These are phyloP conservation scores for Phytophthora fragariaefolia DNA, from an alignment of 352 stramenopile species.

Conservation along the genomic window DNA sequence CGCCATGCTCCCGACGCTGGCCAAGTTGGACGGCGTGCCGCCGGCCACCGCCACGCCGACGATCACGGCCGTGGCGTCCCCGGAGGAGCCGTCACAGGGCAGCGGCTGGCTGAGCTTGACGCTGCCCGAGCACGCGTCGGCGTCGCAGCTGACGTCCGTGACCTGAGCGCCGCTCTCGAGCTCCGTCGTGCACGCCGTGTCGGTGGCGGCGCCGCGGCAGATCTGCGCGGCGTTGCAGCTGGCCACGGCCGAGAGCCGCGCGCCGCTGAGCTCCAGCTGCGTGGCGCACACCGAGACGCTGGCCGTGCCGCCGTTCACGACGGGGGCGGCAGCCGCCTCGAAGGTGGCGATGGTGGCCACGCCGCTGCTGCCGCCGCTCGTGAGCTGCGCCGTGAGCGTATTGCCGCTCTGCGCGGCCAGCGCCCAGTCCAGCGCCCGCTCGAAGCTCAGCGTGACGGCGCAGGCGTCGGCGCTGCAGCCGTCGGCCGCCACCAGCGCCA, in stretches of 20 bases:
- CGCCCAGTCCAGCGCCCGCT: conserved; percentile 70
- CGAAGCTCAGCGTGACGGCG: conserved; percentile 57
- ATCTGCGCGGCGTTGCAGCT: conserved; percentile 68
- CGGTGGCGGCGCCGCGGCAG: conserved; percentile 52
- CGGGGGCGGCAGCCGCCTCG: conserved; percentile 39
- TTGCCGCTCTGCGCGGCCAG: conserved; percentile 60
- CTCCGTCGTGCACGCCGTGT: conserved; percentile 54
- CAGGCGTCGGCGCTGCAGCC: conserved; percentile 53
- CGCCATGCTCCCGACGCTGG: conserved; percentile 51
- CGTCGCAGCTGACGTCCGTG: conserved; percentile 47
- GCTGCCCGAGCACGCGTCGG: conserved; percentile 57
- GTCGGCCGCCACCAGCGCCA: conserved; percentile 43
- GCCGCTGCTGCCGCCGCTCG: conserved; percentile 42
- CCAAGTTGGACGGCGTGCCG: conserved; percentile 54
- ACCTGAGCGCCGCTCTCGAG: conserved; percentile 45
- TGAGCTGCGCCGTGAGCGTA: conserved; percentile 61
- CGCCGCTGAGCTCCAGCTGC: conserved; percentile 50
- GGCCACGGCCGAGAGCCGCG: conserved; percentile 54
- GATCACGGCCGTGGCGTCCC: conserved; percentile 48
- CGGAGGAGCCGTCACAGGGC: conserved; percentile 49
- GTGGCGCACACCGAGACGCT: conserved; percentile 61
- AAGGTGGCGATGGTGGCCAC: conserved; percentile 57
- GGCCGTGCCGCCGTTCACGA: conserved; percentile 30
- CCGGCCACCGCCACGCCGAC: conserved; percentile 60
- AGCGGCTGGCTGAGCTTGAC: conserved; percentile 51